Evolutionary conservation across 805 yeast species (phyloP), one percentile per base, ranked within the genome.

Genomic region (Suhomyces sp.): DNA sequence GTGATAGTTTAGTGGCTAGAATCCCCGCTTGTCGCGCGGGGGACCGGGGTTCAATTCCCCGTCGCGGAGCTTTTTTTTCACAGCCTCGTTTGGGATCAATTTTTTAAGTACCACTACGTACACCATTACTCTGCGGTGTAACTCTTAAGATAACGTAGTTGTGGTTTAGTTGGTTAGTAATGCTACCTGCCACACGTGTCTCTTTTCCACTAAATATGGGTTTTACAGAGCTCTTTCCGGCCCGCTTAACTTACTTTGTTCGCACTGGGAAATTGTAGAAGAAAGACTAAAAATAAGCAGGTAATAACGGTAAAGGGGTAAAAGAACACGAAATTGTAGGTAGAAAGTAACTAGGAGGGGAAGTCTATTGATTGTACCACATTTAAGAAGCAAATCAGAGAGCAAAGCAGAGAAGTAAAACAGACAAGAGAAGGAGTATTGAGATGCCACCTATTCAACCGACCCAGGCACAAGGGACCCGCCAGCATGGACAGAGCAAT

Each of bases 41-140:
- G 49, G 58, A 55, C 58, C 58, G 56, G 58, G 58, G 58, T 55
- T 56, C 58, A 53, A 56, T 56, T 56, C 58, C 58, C 57, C 56
- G 58, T 56, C 57, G 54, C 54, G 58, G 58, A 56, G 58, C 38
- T 49, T 23, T 49, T 19, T 45, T 49, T 56, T 17, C 42, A 38
- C 42, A 38, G 24, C 42, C 42, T 33, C 36, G 36, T 33, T 6
- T 33, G 36, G 17, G 5, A 13, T n/a, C 17, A n/a, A n/a, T 6
- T n/a, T 12, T 12, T 31, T 6, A 27, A 24, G 10, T 29, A 29
- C 31, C 29, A n/a, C n/a, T n/a, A n/a, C n/a, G 19, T 19, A 19
- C 19, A 19, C 19, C 19, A 19, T 19, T 2, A 19, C 19, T n/a
- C 19, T 19, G 19, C 19, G 19, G 19, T 19, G 19, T 19, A 19